phyloP scores from a whole-genome alignment of 495 filamentous ascomycete genomes.

The Penicillium goetzii region DNA sequence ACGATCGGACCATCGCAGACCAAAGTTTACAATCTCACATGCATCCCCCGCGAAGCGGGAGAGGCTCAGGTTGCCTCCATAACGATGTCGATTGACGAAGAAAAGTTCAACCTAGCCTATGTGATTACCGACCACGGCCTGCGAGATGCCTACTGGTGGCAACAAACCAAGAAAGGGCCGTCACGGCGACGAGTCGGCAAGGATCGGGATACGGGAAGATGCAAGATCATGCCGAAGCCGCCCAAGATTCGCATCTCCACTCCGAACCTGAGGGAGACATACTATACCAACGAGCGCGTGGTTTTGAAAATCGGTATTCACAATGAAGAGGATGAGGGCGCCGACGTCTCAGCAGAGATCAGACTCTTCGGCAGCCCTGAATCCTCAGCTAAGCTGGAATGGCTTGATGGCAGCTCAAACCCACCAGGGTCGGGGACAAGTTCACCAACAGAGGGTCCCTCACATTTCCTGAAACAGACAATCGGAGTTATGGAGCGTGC shows the following conservation, averaged over 20 bases:
- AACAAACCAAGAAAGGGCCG: slow-evolving; percentile 44
- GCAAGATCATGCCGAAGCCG: slow-evolving; percentile 83
- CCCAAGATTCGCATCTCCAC: slow-evolving; percentile 83
- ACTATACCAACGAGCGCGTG: slow-evolving; percentile 82
- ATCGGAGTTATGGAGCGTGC: slow-evolving; percentile 56
- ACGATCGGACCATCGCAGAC: slow-evolving; percentile 68
- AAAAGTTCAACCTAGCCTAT: slow-evolving; percentile 70
- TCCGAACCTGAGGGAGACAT: slow-evolving; percentile 62
- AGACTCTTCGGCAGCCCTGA: slow-evolving; percentile 64
- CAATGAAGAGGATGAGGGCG: slow-evolving; percentile 84
- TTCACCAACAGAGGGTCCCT: slow-evolving; percentile 36
- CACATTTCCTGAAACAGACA: slow-evolving; percentile 41
- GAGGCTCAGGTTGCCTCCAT: slow-evolving; percentile 68
- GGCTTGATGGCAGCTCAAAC: slow-evolving; percentile 40
- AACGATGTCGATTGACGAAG: slow-evolving; percentile 62
- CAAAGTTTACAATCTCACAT: slow-evolving; percentile 70
- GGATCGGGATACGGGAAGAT: slow-evolving; percentile 40
- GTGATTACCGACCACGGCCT: slow-evolving; percentile 55
- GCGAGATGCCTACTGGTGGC: slow-evolving; percentile 58
- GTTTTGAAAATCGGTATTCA: slow-evolving; percentile 66
- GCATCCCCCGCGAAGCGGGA: slow-evolving; percentile 79
- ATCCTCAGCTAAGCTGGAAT: slow-evolving; percentile 53
- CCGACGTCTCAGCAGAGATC: slow-evolving; percentile 69
- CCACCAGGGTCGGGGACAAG: slow-evolving; percentile 27
- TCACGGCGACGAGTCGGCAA: slow-evolving; percentile 44